Base-by-base conservation (phyloP, 2,329 filamentous ascomycete species). In the Dothidotthia symphoricarpi region DNA sequence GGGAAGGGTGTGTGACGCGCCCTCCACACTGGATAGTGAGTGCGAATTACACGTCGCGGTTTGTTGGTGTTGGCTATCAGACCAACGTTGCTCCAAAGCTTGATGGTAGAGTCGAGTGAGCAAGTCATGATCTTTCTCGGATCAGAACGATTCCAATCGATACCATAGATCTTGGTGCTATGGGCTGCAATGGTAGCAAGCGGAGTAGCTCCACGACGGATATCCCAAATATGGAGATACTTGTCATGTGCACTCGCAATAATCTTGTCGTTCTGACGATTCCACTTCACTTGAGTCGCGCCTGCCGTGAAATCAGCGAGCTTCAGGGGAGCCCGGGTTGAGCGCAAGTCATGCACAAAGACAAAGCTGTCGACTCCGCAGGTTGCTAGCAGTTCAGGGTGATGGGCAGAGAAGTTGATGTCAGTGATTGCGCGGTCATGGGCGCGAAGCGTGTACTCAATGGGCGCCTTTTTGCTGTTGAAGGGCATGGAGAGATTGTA, bases 221-320 rank as follows among this genome's bases (percentile, higher is more conserved):
- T 83, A 65, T 96, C 90, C 90, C 90, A 96, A 34, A 96, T 88
- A 44, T 88, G 85, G 28, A 96, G 73, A 70, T 82, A 88, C 32
- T 83, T 82, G 66, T 95, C 89, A 69, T 96, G 91, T 9, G 90
- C 88, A 19, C 90, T 95, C 14, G 91, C 91, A 31, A 96, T 73
- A 17, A 95, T 82, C 59, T 93, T 81, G n/a, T 85, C 76, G 56
- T 95, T 82, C 61, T 91, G 86, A 16, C 90, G 81, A 61, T 90
- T 95, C 76, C 88, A 96, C 68, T 96, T 96, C 48, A 96, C 90
- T 63, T 96, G 91, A 1, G 90, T 95, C 9, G 89, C 90, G 28
- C 90, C 90, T 19, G 89, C 88, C 61, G 89, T 88, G 86, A 89
- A 96, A 69, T 96, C 89, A 44, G 86, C 91, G 93, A 95, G 47